Evolutionary conservation across 192 early-diverging fungal genomes (phyloP), one percentile per base, ranked within the genome.

Genomic region (Backusella mclennaniae): DNA sequence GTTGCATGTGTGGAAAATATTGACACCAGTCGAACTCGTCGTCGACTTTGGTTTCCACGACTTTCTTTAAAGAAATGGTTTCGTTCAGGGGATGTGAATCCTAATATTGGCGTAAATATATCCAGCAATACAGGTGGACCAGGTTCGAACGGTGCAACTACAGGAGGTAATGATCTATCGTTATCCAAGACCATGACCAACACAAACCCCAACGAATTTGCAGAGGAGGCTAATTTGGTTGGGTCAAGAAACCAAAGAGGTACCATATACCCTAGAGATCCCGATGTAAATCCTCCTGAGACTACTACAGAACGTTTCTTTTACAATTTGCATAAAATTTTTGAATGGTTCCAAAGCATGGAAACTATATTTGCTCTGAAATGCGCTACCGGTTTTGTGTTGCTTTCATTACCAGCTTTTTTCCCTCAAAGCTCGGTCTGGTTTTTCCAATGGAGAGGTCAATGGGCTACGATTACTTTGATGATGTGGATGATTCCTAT

Each of bases 381-480:
- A 67, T 79, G 74, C 26, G 23, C 81, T 21, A 52, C 73, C 14
- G 75, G 74, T 38, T 73, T 79, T 23, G 75, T 79, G 1, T 44
- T 71, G 9, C 44, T 79, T 36, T 38, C 74, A 12, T 31, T 82
- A 38, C 81, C 81, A 0, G 73, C 73, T n/a, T 82, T 68, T 59
- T 73, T 79, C 17, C 38, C 81, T 6, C n/a, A 4, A 6, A 46
- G 69, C 12, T 66, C 44, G 29, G 23, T 33, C 15, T 79, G 74
- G 78, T 82, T 76, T 38, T 36, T 71, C 35, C 53, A 44, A 36
- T 79, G 74, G 74, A 41, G 74, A 6, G 81, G 81, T 31, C 81
- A 82, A 72, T 82, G 81, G 81, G 81, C 81, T 19, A 35, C 76
- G 2, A 73, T 82, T 82, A 82, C 77, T 6, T 38, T 79, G 4